A percentile compares a stretch with the other conserved stretches of the same genome.
phyloP scores from a whole-genome alignment of 192 early-diverging fungal species.

The Mortierella claussenii region DNA sequence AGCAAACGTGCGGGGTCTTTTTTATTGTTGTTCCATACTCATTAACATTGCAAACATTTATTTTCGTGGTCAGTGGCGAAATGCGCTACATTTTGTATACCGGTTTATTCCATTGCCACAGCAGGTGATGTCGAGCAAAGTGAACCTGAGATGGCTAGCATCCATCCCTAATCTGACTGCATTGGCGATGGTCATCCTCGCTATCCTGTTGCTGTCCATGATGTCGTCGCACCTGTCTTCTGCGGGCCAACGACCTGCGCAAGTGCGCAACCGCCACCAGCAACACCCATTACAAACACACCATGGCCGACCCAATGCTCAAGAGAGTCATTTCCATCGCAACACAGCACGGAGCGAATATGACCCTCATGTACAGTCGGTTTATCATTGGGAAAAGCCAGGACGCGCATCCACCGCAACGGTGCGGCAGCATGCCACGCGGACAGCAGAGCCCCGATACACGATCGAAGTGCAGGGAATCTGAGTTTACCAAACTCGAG shows the following conservation, averaged over 20 bases:
- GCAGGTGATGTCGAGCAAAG: slow-evolving; percentile 12
- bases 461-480: slow-evolving; percentile 41
- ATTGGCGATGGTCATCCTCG: slow-evolving; percentile 15
- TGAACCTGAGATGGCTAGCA: slow-evolving; percentile 36
- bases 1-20: no score
- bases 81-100: neutral
- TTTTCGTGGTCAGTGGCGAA: slow-evolving; percentile 19
- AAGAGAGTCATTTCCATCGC: neutral
- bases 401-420: slow-evolving; percentile 4
- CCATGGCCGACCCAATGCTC: neutral
- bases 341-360: slow-evolving; percentile 4
- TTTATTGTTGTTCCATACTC: no score
- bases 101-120: slow-evolving; percentile 17
- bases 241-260: neutral
- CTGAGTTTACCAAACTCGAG: no score
- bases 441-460: slow-evolving; percentile 22
- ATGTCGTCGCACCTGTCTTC: slow-evolving; percentile 1
- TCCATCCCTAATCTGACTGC: slow-evolving; percentile 28
- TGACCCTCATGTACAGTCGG: slow-evolving; percentile 40
- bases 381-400: slow-evolving; percentile 35
- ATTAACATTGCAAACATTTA: no score
- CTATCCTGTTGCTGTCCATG: slow-evolving; percentile 6
- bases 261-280: neutral
- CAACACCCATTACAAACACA: neutral
- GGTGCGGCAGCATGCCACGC: neutral